Conservation (phyloP, 495 filamentous ascomycete genomes). For the Xylaria sp. region DNA sequence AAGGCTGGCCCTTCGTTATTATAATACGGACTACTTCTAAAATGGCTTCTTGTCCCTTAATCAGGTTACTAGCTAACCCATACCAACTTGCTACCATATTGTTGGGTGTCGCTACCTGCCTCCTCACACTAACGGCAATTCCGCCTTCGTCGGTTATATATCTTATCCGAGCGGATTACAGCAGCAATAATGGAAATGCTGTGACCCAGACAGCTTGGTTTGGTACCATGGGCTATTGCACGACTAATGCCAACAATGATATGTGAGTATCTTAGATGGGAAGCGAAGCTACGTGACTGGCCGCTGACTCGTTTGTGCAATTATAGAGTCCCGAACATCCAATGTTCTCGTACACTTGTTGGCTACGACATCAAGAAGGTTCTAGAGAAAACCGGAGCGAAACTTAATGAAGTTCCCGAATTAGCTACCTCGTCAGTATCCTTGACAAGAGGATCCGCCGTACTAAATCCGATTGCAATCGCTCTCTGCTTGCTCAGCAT, state of each 20-base stretch:
- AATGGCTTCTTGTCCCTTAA: conserved; percentile 2
- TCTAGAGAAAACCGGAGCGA: neutral
- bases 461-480: conserved; percentile 11
- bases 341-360: neutral
- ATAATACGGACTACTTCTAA: neutral
- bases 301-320: neutral
- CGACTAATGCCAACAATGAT: neutral
- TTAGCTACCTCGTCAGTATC: neutral
- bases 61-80: conserved; percentile 4
- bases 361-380: conserved; percentile 11
- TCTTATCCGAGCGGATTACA: conserved; percentile 18
- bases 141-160: conserved; percentile 15
- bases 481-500: conserved; percentile 6
- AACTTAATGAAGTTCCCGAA: neutral
- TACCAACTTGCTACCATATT: conserved; percentile 15
- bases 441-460: conserved; percentile 2
- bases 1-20: conserved; percentile 4
- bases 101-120: neutral
- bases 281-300: no score
- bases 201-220: conserved; percentile 23
- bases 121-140: conserved; percentile 12
- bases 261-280: conserved; percentile 3
- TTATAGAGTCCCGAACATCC: neutral
- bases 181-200: neutral
- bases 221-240: conserved; percentile 22